phyloP scores from a whole-genome alignment of 2,329 filamentous ascomycete genomes.

The Xylaria sp. region DNA sequence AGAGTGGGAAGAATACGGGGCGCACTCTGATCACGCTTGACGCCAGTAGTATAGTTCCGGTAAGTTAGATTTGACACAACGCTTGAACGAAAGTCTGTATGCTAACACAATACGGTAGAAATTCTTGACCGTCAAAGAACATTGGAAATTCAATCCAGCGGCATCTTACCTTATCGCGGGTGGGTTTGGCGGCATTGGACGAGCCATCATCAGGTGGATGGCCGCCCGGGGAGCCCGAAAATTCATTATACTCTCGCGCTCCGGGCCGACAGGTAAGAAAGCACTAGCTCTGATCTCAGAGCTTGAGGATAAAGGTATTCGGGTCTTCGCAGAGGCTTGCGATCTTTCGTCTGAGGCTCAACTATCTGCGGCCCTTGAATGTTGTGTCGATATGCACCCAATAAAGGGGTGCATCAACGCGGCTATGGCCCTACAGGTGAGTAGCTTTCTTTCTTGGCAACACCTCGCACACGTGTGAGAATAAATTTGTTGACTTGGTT shows the following conservation, averaged over 20 bases:
- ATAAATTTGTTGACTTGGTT: too few species aligned
- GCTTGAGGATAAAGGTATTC: neutral
- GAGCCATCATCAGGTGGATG: neutral
- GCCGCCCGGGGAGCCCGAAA: neutral
- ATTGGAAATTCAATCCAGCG: too few species aligned
- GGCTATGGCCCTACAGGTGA: neutral
- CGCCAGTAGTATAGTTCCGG: too few species aligned
- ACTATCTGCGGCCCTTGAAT: neutral
- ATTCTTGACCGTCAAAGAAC: too few species aligned
- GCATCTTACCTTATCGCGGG: conserved; percentile 1
- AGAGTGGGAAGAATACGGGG: too few species aligned
- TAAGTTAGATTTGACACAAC: too few species aligned
- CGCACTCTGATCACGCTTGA: too few species aligned
- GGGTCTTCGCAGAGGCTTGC: neutral
- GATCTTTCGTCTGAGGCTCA: neutral
- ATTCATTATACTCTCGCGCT: neutral
- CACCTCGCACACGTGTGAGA: too few species aligned
- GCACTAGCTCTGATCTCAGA: neutral
- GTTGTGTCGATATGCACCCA: too few species aligned
- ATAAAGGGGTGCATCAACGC: neutral
- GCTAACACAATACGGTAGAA: too few species aligned
- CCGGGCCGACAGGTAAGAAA: neutral
- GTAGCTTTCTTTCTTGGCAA: too few species aligned
- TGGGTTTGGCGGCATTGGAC: conserved; percentile 6
- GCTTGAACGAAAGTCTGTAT: too few species aligned